A percentile compares a stretch with the other conserved stretches of the same genome.
Conservation (phyloP, 2,329 filamentous ascomycete species). For the Trichoderma sp. region DNA sequence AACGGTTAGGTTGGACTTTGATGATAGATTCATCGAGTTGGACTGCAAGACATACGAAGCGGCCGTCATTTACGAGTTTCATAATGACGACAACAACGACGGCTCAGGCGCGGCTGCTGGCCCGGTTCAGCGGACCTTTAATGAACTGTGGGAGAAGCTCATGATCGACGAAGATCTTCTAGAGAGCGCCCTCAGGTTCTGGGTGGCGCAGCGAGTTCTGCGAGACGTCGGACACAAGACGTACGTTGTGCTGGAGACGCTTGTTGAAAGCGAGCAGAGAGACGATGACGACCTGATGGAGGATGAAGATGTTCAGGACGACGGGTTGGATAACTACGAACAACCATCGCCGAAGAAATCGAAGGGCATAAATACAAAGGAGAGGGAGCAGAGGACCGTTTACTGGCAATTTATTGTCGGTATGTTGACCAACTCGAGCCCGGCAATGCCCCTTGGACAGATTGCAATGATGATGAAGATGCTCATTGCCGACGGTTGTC, state of each 20-base stretch:
- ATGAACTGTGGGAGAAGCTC: constrained; percentile 60
- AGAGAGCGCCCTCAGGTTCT: constrained; percentile 68
- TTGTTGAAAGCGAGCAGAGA: constrained; percentile 51
- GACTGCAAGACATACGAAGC: constrained; percentile 85
- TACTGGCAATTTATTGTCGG: constrained; percentile 93
- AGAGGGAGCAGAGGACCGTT: constrained; percentile 62
- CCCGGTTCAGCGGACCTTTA: constrained; percentile 50
- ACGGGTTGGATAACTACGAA: constrained; percentile 34
- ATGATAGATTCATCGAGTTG: constrained; percentile 74
- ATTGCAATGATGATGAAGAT: constrained; percentile 97
- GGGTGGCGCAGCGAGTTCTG: constrained; percentile 70
- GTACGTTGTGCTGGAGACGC: constrained; percentile 70
- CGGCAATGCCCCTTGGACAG: constrained; percentile 75
- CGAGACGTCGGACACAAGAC: constrained; percentile 57
- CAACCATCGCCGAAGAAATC: constrained; percentile 54
- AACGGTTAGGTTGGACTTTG: constrained; percentile 77
- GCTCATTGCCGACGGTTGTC: constrained; percentile 83
- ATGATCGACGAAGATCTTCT: constrained; percentile 77
- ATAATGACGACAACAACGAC: constrained; percentile 44
- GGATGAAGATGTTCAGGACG: constrained; percentile 37
- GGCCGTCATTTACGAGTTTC: constrained; percentile 83
- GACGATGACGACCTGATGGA: constrained; percentile 38
- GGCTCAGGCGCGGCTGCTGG: constrained; percentile 41
- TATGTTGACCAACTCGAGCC: constrained; percentile 91
- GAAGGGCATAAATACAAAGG: constrained; percentile 65